Percentiles rank a stretch among this genome's conserved stretches.
Evolutionary conservation across 257 asterid genomes (phyloP).

Genomic region (Forsythia suspensa): DNA sequence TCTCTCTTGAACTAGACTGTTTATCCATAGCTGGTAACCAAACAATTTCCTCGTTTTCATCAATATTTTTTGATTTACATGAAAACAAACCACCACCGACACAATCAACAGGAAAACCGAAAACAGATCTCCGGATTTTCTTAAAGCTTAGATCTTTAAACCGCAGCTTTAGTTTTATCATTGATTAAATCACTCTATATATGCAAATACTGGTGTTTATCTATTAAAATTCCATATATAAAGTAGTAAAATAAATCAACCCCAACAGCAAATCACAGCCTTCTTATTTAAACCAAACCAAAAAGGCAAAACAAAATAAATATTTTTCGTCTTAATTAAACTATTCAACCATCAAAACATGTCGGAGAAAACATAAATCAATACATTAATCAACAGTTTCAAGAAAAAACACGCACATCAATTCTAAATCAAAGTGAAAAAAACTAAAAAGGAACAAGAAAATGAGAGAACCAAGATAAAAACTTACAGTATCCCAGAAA

Average conservation of each 20-base stretch:
- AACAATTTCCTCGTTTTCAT: neutral
- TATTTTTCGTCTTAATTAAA: neutral
- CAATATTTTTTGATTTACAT: neutral
- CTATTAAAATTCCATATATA: neutral
- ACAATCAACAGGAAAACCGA: neutral
- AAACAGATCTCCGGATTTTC: constrained; percentile 7
- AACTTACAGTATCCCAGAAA: constrained; percentile 38
- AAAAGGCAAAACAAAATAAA: neutral
- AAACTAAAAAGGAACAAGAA: neutral
- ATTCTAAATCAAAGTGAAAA: neutral
- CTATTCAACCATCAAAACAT: neutral
- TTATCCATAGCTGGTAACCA: neutral
- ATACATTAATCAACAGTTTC: neutral
- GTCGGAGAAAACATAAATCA: neutral
- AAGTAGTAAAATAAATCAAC: neutral
- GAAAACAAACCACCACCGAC: neutral
- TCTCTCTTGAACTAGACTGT: neutral
- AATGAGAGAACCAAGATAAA: neutral
- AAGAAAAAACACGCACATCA: neutral
- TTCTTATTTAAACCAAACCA: neutral
- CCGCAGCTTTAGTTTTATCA: neutral
- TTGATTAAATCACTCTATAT: neutral
- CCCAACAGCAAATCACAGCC: neutral
- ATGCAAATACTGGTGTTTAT: neutral
- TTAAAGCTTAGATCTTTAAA: neutral